phyloP scores from a whole-genome alignment of 305 asterid species.

The Fraxinus latifolia region DNA sequence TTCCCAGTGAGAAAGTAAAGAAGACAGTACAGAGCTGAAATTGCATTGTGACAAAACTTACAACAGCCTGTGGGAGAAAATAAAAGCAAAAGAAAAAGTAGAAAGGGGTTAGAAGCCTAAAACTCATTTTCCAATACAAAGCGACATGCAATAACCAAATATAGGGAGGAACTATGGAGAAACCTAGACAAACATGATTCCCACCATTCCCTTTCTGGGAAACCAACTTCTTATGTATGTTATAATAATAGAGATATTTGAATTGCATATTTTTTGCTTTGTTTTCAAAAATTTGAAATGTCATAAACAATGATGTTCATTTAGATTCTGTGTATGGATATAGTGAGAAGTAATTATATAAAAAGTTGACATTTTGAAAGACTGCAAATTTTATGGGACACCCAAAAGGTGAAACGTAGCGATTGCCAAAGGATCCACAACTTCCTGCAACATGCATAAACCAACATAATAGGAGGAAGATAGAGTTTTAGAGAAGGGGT shows the following conservation, averaged over 20 bases:
- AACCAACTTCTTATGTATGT: not conserved
- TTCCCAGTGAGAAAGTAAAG: slow-evolving; percentile 91
- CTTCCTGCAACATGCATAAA: not conserved
- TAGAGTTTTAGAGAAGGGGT: not conserved
- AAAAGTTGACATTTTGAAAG: not conserved
- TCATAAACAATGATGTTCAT: not conserved
- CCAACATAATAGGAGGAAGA: not conserved
- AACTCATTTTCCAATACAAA: not conserved
- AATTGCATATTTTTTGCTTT: not conserved
- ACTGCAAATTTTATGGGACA: not conserved
- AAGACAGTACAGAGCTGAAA: slow-evolving; percentile 88
- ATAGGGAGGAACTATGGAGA: not conserved
- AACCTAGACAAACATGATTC: not conserved
- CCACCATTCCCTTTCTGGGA: not conserved
- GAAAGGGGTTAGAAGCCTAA: slow-evolving; percentile 15
- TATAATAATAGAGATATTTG: not conserved
- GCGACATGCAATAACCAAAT: not conserved
- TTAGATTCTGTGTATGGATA: not conserved
- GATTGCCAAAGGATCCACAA: not conserved
- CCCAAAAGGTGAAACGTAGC: not conserved
- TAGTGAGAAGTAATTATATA: not conserved
- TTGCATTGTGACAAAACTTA: slow-evolving; percentile 92
- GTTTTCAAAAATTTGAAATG: not conserved
- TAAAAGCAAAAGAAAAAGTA: slow-evolving; percentile 7
- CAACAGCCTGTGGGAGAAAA: slow-evolving; percentile 61